Evolutionary conservation across 1,284 basidiomycete species (phyloP).

Genomic region (Papiliotrema nemorosa): DNA sequence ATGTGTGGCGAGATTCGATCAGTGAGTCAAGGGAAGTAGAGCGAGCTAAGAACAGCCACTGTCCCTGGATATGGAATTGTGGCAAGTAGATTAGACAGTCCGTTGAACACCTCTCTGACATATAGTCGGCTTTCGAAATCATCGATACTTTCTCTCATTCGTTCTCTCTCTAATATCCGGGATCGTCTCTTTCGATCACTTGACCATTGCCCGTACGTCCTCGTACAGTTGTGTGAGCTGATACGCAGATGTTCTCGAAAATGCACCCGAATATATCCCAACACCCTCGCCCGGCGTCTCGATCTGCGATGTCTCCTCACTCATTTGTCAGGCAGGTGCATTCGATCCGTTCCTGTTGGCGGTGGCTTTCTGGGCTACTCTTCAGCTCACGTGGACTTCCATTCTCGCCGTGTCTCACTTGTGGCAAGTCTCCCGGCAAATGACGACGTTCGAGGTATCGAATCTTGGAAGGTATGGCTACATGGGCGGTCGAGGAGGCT

Average conservation of each 20-base stretch:
- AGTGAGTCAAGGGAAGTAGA: conserved; percentile 58
- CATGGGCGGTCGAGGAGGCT: conserved; percentile 86
- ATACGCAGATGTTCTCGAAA: conserved; percentile 44
- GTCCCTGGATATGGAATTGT: conserved; percentile 99
- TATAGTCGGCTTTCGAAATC: conserved; percentile 87
- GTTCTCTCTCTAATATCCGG: conserved; percentile 78
- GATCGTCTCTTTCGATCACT: conserved; percentile 73
- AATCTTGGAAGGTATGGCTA: conserved; percentile 93
- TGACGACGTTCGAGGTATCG: conserved; percentile 94
- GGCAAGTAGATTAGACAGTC: conserved; percentile 55
- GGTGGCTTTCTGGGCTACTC: conserved; percentile 74
- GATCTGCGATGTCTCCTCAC: conserved; percentile 62
- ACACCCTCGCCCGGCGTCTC: conserved; percentile 51
- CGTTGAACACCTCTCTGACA: neutral
- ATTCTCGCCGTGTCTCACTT: conserved; percentile 80
- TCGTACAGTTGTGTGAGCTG: neutral
- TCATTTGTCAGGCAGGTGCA: conserved; percentile 62
- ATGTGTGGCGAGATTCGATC: conserved; percentile 85
- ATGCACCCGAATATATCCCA: conserved; percentile 49
- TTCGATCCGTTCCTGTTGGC: conserved; percentile 80
- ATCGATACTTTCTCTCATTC: conserved; percentile 90
- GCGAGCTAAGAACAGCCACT: conserved; percentile 61
- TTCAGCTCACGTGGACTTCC: conserved; percentile 90
- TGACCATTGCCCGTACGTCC: conserved; percentile 76
- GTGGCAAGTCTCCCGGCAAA: conserved; percentile 88